Conservation (phyloP, 208 protist species). For the Acanthamoeba lenticulata region DNA sequence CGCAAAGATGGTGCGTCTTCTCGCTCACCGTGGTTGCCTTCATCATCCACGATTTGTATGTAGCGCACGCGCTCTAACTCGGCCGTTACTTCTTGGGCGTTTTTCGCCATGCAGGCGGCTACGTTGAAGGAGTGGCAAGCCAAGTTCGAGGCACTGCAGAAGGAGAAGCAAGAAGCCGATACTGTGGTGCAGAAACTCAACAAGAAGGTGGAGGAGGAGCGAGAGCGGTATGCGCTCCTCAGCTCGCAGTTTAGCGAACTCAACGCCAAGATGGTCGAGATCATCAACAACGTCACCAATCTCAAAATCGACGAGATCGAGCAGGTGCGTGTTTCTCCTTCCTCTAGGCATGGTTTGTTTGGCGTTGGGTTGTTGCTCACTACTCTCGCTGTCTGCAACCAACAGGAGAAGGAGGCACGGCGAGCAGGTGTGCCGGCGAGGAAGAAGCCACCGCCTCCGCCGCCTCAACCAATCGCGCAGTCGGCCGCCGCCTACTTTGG, state of each 20-base stretch:
- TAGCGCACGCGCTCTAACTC: neutral
- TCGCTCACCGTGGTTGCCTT: too few relatives aligned
- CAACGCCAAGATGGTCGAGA: constrained; percentile 41
- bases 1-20: neutral
- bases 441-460: neutral
- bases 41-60: too few relatives aligned
- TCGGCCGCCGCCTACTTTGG: constrained; percentile 17
- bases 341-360: neutral
- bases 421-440: neutral
- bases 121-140: neutral
- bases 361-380: neutral
- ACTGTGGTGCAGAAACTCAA: neutral
- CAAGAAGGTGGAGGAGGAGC: neutral
- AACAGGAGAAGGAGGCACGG: neutral
- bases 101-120: neutral
- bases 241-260: constrained; percentile 30
- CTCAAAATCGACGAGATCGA: neutral
- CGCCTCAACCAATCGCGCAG: neutral
- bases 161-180: neutral
- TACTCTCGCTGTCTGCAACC: neutral
- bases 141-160: neutral
- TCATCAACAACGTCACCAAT: constrained; percentile 48
- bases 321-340: neutral
- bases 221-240: constrained; percentile 29
- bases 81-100: neutral